These are phyloP conservation scores for Syzygium aromaticum DNA, from an alignment of 345 rosid genomes.

Conservation along the genomic window DNA sequence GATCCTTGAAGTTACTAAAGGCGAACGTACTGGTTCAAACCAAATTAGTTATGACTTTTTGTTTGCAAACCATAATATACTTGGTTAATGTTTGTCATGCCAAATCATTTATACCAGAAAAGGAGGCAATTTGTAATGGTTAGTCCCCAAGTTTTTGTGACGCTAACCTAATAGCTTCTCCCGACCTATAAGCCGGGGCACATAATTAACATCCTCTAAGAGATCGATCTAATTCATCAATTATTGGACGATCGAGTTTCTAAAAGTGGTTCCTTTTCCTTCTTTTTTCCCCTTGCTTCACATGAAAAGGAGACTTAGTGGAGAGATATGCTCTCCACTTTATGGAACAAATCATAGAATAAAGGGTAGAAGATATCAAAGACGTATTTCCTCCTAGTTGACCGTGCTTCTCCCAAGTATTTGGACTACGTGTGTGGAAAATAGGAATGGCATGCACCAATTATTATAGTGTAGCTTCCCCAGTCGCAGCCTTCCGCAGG, in stretches of 20 bases:
- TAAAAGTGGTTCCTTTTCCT: neutral
- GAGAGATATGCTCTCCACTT: neutral
- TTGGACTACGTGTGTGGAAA: neutral
- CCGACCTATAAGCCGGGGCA: neutral
- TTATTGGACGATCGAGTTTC: neutral
- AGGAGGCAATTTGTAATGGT: neutral
- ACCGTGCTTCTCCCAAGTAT: neutral
- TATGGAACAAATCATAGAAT: neutral
- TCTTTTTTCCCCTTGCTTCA: neutral
- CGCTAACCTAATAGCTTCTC: neutral
- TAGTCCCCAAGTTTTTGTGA: neutral
- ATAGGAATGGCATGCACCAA: neutral
- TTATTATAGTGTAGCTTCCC: neutral
- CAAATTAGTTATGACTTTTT: neutral
- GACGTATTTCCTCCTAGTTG: neutral
- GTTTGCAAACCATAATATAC: neutral
- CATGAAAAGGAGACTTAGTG: neutral
- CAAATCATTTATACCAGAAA: neutral
- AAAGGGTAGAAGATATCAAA: neutral
- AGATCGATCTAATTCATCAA: neutral
- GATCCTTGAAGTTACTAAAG: neutral
- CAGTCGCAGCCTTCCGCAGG: neutral
- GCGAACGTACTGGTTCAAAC: neutral
- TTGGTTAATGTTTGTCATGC: neutral
- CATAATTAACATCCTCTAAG: neutral